Base-by-base conservation (phyloP, 2,329 filamentous ascomycete species). In the Nemania diffusa region DNA sequence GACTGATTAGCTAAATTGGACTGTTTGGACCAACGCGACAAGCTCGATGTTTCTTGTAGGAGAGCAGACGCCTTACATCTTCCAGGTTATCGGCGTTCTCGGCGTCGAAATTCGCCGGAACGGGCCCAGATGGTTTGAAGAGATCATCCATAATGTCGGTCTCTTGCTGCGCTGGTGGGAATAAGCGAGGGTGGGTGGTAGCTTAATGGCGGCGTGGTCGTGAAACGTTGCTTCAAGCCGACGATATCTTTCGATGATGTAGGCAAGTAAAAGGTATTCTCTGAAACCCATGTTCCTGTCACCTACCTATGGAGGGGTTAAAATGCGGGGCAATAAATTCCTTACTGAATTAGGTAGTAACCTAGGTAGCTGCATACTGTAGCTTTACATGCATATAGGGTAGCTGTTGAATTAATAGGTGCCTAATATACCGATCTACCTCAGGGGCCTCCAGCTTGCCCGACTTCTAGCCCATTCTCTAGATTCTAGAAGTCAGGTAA, bases 91-190 rank as follows among this genome's bases (percentile, higher is more conserved):
- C 72, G 29, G 76, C 76, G 46, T 77, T 73, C 78, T 86, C 57
- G 78, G 84, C 65, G 79, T 86, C 73, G 80, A 87, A 80, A 82
- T 86, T 67, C 82, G 84, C 78, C 79, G 84, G 76, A 44, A 76
- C 66, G 9, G 73, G 75, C 44, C 64, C 66, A 4, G 74, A 76
- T 68, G 73, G 72, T 32, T 73, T 69, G 5, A 72, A 74, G 11
- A 76, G 69, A 32, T 75, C 69, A 40, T 76, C 74, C 74, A 75
- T 76, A 24, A 15, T 67, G 57, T 42, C 11, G 8, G 0, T 40
- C 26, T 29, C 42, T 48, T 40, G 26, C 22, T 27, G 53, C 48
- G 52, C 9, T 29, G 8, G 22, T 32, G 11, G 40, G n/a, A n/a
- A 24, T 40, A 34, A 3, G 15, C 17, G 15, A 20, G 20, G 37